These are phyloP conservation scores for Penicillium sp. DNA, from an alignment of 2,329 filamentous ascomycete species.

Conservation along the genomic window DNA sequence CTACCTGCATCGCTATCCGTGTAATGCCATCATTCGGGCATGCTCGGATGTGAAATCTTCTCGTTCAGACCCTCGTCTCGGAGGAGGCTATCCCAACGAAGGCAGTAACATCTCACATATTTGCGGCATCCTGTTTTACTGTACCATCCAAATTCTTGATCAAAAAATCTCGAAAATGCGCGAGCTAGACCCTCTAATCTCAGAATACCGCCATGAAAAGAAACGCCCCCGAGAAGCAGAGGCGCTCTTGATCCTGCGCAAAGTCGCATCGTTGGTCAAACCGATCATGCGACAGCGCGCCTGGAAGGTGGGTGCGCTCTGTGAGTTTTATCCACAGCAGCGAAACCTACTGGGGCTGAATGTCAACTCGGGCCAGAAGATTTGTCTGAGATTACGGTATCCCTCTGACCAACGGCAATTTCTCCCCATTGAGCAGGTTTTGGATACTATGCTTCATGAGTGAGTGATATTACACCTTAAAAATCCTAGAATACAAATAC, in stretches of 20 bases:
- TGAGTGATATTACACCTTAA: constrained; percentile 28
- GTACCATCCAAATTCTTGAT: not conserved
- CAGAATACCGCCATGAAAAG: constrained; percentile 54
- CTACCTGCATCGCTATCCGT: not conserved
- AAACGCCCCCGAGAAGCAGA: constrained; percentile 50
- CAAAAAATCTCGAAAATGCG: constrained; percentile 31
- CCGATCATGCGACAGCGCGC: constrained; percentile 86
- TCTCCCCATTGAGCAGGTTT: constrained; percentile 71
- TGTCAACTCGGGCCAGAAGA: constrained; percentile 70
- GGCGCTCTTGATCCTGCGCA: constrained; percentile 64
- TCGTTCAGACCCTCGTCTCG: not conserved
- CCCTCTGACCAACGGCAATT: constrained; percentile 73
- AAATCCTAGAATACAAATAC: not conserved
- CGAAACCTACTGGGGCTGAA: constrained; percentile 77
- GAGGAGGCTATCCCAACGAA: constrained; percentile 6
- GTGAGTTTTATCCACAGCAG: constrained; percentile 80
- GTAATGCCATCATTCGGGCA: not conserved
- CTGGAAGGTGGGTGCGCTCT: constrained; percentile 76
- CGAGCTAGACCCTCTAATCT: constrained; percentile 50
- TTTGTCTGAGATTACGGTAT: constrained; percentile 78
- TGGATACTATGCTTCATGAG: constrained; percentile 93
- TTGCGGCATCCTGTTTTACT: not conserved
- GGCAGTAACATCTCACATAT: not conserved
- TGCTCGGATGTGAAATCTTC: constrained; percentile 4
- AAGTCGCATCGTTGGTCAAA: constrained; percentile 84